Base-by-base conservation (phyloP, 2,329 filamentous ascomycete species). In the Fusarium nisikadoi region DNA sequence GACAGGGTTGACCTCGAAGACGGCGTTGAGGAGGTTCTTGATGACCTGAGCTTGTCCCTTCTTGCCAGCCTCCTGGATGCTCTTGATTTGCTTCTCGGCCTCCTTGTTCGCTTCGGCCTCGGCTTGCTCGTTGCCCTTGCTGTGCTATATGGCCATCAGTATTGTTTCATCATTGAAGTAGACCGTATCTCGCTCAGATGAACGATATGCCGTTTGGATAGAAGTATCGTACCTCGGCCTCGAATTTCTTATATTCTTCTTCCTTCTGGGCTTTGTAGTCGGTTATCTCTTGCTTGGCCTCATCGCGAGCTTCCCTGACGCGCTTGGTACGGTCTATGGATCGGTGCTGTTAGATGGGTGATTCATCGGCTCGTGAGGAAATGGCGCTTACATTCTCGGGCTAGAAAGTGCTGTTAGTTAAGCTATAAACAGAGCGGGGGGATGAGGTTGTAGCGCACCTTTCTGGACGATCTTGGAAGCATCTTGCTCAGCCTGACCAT, bases 381-480 rank as follows among this genome's bases (percentile, higher is more conserved):
- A 63, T 46, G 50, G n/a, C 52, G 82, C 88, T 82, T 90, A 97
- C 94, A 97, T 90, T 97, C 94, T 90, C 94, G 90, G 79, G 94
- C 94, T 97, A 76, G 56, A 17, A 20, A 47, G 29, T 9, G 38
- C 43, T 11, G 53, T 73, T 64, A 76, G 83, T 69, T 73, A 11
- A 33, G 31, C 4, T 50, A 35, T 33, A 25, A 43, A 62, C 39
- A 20, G 54, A 49, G 56, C 29, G 25, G 67, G 61, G 55, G 63
- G 65, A 52, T 25, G 25, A 35, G 33, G 36, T 38, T 53, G 47
- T n/a, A 41, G 82, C 86, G 68, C 83, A 97, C 95, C 93, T 89
- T 96, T 94, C 84, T 98, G 95, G 65, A 99, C 95, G 82, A 99
- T 99, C 89, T 98, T 98, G 85, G 97, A 95, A 70, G 96, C 96